Evolutionary conservation across 805 yeast species (phyloP), one percentile per base, ranked within the genome.

Genomic region (Yamadazyma insecticola): DNA sequence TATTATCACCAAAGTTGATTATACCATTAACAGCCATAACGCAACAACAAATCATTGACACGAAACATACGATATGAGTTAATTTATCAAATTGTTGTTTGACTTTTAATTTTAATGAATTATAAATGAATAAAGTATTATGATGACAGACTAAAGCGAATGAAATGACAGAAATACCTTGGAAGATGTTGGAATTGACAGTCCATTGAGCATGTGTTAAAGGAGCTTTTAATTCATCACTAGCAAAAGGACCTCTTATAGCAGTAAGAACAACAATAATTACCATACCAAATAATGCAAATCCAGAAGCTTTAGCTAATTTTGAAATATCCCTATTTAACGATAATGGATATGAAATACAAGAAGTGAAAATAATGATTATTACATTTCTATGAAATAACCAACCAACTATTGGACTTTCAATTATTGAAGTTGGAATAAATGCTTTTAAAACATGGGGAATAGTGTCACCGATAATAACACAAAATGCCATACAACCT

Each of bases 141-240:
- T 89, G 97, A 51, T 89, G 97, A 51, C 97, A 89, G 3, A 89
- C 97, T 43, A 90, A 70, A 2, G 97, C 97, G 62, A 89, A 89
- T 1, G 96, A 87, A 19, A 89, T 86, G 29, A 89, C 95, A n/a
- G 92, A 81, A 16, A 89, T 77, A 2, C 96, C 96, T 55, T 89
- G 95, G 51, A 89, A 86, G 3, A 89, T 60, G 24, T 78, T 76
- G 9, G 68, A 55, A 40, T 80, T 80, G 29, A 86, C 50, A 4
- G 85, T 61, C 60, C 74, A 67, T 20, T 69, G 60, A 24, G 58
- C 30, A 9, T 53, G 36, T 0, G 75, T 49, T 12, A 81, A 58
- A 0, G 59, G 39, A 0, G 84, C 81, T 44, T 68, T 74, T 13
- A 69, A 53, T 0, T 63, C 61, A 0, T 57, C 31, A 6, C 73